Percentiles rank a stretch among this genome's conserved stretches.
These are phyloP conservation scores for Kuraishia piskuri DNA, from an alignment of 805 yeast genomes.

Conservation along the genomic window DNA sequence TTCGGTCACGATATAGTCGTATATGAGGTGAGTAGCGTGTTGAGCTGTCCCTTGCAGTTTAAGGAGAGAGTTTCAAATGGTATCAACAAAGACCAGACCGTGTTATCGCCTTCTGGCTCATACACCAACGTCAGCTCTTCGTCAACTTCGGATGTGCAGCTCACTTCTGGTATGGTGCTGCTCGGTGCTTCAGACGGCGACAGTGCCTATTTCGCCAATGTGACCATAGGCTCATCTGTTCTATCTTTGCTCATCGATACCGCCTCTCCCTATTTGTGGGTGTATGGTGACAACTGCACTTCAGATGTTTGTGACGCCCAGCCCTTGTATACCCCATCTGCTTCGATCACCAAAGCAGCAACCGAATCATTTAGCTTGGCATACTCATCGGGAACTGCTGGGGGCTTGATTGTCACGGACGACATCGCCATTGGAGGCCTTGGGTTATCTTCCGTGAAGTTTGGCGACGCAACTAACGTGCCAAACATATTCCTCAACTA, in stretches of 20 bases:
- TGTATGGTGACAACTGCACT: constrained; percentile 43
- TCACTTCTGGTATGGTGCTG: constrained; percentile 17
- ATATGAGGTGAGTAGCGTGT: background rate
- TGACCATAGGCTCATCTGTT: constrained; percentile 28
- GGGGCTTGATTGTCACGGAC: constrained; percentile 37
- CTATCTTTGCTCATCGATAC: constrained; percentile 54
- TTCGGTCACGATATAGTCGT: background rate
- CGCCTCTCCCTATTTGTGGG: constrained; percentile 59
- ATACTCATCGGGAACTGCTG: constrained; percentile 45
- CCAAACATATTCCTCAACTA: constrained; percentile 45
- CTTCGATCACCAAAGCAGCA: constrained; percentile 9
- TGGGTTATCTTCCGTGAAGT: constrained; percentile 28
- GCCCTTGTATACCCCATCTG: constrained; percentile 20
- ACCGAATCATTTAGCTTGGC: constrained; percentile 32
- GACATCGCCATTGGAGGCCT: constrained; percentile 27
- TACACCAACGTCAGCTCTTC: constrained; percentile 2
- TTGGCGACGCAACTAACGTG: constrained; percentile 46
- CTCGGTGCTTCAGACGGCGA: constrained; percentile 16
- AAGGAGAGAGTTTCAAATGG: background rate
- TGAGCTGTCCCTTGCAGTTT: background rate
- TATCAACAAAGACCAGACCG: background rate
- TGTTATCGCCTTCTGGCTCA: background rate
- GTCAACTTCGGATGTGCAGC: background rate
- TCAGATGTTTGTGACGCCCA: constrained; percentile 31
- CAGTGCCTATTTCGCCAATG: constrained; percentile 29